These are phyloP conservation scores for Dactylellina cionopaga DNA, from an alignment of 2,329 filamentous ascomycete genomes.

Conservation along the genomic window DNA sequence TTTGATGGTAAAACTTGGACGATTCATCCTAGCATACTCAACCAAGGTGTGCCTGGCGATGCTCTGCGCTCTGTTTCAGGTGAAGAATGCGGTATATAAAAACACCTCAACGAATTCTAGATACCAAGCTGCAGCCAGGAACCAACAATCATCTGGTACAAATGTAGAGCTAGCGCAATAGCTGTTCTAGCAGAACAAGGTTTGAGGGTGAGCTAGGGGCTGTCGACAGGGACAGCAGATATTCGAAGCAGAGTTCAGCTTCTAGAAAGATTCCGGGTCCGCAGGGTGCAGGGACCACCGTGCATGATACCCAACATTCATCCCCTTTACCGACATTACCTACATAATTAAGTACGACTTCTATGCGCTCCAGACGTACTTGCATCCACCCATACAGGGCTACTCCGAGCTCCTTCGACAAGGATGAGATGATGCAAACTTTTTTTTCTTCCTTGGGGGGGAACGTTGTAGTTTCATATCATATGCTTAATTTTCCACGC, in stretches of 20 bases:
- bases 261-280: constrained; percentile 46
- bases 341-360: too few species aligned
- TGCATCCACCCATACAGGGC: constrained; percentile 21
- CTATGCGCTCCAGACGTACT: background rate
- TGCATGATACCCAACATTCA: too few species aligned
- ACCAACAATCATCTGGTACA: background rate
- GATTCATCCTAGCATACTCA: too few species aligned
- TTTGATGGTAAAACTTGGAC: too few species aligned
- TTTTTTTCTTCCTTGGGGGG: too few species aligned
- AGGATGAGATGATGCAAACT: constrained; percentile 44
- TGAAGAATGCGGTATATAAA: constrained; percentile 26
- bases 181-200: background rate
- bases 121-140: background rate
- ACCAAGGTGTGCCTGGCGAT: too few species aligned
- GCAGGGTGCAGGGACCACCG: constrained; percentile 47
- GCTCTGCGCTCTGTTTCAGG: too few species aligned
- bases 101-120: constrained; percentile 23
- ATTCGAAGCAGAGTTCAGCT: constrained; percentile 20
- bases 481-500: too few species aligned
- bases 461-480: constrained; percentile 32
- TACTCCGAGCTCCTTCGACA: constrained; percentile 52
- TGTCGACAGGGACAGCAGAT: background rate
- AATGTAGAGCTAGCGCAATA: too few species aligned
- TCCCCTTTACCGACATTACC: too few species aligned
- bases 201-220: background rate